Conservation (phyloP, 2,329 filamentous ascomycete genomes). For the Monilinia aucupariae region DNA sequence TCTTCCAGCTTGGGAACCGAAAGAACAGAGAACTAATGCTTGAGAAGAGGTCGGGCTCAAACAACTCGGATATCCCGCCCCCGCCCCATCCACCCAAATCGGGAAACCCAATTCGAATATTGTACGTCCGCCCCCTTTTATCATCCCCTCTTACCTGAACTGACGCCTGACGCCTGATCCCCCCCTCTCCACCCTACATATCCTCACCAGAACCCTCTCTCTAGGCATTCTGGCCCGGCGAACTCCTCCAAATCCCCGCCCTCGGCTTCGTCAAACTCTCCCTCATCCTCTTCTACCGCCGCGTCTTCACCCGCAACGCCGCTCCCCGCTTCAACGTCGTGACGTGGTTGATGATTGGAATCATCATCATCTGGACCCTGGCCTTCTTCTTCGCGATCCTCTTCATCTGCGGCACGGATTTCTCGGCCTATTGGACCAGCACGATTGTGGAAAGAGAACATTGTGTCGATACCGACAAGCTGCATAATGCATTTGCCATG, state of each 20-base stretch:
- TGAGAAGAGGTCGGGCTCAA: slow-evolving; percentile 7
- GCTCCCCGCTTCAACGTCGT: slow-evolving; percentile 9
- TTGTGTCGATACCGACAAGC: slow-evolving; percentile 1
- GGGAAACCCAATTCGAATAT: slow-evolving; percentile 10
- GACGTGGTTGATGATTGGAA: neutral
- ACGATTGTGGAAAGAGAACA: slow-evolving; percentile 7
- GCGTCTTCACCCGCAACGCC: slow-evolving; percentile 2
- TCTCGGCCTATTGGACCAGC: slow-evolving; percentile 8
- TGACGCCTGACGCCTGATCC: no score
- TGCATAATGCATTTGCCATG: slow-evolving; percentile 16
- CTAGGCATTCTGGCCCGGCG: slow-evolving; percentile 11
- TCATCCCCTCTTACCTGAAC: no score
- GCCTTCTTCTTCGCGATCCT: slow-evolving; percentile 12
- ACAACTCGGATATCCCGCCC: slow-evolving; percentile 11
- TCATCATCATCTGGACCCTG: slow-evolving; percentile 7
- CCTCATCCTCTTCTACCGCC: slow-evolving; percentile 13
- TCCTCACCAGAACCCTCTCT: neutral
- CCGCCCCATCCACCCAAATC: neutral
- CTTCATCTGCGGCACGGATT: slow-evolving; percentile 9
- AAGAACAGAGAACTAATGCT: neutral
- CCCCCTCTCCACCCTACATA: no score
- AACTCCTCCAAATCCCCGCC: slow-evolving; percentile 12
- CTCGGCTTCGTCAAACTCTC: slow-evolving; percentile 15
- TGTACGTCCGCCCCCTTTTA: neutral
- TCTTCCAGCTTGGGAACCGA: neutral